phyloP scores from a whole-genome alignment of 179 eudicot genomes.

The Silene vulgaris region DNA sequence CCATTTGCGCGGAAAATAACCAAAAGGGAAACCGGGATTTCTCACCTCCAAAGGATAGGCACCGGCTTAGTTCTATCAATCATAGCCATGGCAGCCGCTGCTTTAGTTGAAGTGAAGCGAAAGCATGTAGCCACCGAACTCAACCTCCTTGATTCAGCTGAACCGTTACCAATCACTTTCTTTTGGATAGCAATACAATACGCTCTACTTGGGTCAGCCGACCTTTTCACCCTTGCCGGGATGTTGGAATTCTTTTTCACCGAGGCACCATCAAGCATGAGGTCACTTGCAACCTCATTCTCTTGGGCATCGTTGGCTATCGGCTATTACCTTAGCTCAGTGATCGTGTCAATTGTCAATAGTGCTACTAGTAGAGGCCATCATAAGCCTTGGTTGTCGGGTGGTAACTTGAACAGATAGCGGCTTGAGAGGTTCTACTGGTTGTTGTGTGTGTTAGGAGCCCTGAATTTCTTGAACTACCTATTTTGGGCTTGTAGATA shows the following conservation, averaged over 20 bases:
- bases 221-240: slow-evolving; percentile 80
- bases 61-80: slow-evolving; percentile 61
- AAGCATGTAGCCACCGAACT: slow-evolving; percentile 41
- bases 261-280: slow-evolving; percentile 84
- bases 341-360: slow-evolving; percentile 60
- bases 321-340: slow-evolving; percentile 86
- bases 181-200: slow-evolving; percentile 88
- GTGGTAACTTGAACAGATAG: slow-evolving; percentile 36
- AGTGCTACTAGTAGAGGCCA: slow-evolving; percentile 30
- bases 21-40: slow-evolving; percentile 66
- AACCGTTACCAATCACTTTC: slow-evolving; percentile 66
- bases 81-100: slow-evolving; percentile 76
- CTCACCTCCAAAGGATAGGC: slow-evolving; percentile 80
- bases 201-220: slow-evolving; percentile 81
- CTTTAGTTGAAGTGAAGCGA: slow-evolving; percentile 62
- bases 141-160: slow-evolving; percentile 32
- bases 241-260: slow-evolving; percentile 93
- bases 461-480: slow-evolving; percentile 35
- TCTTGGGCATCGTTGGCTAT: slow-evolving; percentile 89
- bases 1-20: slow-evolving; percentile 62
- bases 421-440: slow-evolving; percentile 45
- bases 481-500: slow-evolving; percentile 43
- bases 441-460: slow-evolving; percentile 39
- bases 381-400: slow-evolving; percentile 35
- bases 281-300: slow-evolving; percentile 76